Evolutionary conservation across 768 basidiomycete genomes (phyloP).

Genomic region (Scleroderma bovista): DNA sequence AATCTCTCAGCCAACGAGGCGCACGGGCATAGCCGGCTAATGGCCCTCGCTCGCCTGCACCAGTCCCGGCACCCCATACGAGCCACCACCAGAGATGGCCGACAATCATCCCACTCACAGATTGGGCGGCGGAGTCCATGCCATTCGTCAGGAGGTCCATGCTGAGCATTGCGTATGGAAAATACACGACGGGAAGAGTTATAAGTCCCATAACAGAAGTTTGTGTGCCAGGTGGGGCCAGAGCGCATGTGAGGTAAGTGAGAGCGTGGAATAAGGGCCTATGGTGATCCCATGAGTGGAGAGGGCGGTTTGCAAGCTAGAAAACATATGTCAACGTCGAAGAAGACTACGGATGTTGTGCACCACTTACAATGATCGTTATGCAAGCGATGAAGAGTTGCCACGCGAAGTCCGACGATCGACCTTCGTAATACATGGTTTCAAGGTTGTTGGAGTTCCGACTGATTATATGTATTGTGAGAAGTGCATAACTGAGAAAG

Average conservation of each 20-base stretch:
- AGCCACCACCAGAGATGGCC: slow-evolving; percentile 83
- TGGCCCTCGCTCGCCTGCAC: slow-evolving; percentile 36
- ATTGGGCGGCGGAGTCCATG: slow-evolving; percentile 46
- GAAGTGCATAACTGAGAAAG: not conserved
- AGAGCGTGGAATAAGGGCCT: slow-evolving; percentile 64
- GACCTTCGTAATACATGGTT: slow-evolving; percentile 45
- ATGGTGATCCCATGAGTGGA: slow-evolving; percentile 49
- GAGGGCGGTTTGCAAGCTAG: slow-evolving; percentile 49
- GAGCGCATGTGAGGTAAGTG: slow-evolving; percentile 60
- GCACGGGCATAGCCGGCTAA: slow-evolving; percentile 42
- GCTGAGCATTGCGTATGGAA: slow-evolving; percentile 68
- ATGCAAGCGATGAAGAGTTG: slow-evolving; percentile 54
- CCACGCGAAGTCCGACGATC: slow-evolving; percentile 75
- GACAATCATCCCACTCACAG: slow-evolving; percentile 64
- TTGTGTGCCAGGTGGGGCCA: slow-evolving; percentile 60
- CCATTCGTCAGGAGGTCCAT: slow-evolving; percentile 68
- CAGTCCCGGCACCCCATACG: slow-evolving; percentile 46
- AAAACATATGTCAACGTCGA: slow-evolving; percentile 23
- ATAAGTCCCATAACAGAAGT: slow-evolving; percentile 79
- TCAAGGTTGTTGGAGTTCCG: slow-evolving; percentile 65
- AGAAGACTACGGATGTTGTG: slow-evolving; percentile 1
- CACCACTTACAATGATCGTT: slow-evolving; percentile 52
- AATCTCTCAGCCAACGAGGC: slow-evolving; percentile 51
- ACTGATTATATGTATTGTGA: slow-evolving; percentile 33
- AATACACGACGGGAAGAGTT: slow-evolving; percentile 63